Conservation (phyloP, 306 rosid species). For the Cucumis cinereus region DNA sequence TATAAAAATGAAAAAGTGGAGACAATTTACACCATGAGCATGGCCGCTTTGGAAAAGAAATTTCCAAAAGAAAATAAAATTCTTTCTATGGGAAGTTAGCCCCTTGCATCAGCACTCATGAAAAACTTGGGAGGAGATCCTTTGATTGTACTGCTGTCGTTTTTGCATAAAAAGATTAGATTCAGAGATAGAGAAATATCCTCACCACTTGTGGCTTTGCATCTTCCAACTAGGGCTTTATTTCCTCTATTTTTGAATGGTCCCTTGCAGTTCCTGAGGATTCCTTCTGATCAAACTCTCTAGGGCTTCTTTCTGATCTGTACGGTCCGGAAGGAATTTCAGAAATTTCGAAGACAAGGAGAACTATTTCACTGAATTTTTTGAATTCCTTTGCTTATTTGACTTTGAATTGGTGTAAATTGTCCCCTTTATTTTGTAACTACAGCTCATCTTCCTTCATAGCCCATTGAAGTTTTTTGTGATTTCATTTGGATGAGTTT, state of each 20-base stretch:
- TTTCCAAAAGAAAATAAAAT: background rate
- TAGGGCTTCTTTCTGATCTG: background rate
- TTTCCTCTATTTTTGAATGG: background rate
- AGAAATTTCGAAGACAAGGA: background rate
- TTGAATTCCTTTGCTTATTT: background rate
- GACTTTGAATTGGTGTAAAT: background rate
- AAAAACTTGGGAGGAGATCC: background rate
- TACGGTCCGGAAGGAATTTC: background rate
- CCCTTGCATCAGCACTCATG: background rate
- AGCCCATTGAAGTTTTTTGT: background rate
- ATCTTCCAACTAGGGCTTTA: background rate
- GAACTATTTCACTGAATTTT: background rate
- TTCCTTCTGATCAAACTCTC: background rate
- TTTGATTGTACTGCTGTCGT: background rate
- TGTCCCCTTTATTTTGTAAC: background rate
- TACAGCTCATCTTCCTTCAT: background rate
- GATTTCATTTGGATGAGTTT: background rate
- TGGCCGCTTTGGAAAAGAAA: background rate
- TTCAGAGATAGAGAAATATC: background rate
- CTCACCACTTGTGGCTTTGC: background rate
- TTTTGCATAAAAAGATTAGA: background rate
- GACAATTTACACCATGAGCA: background rate
- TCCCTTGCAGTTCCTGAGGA: background rate
- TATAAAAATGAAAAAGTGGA: background rate
- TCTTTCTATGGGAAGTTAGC: background rate